Conservation (phyloP, 1,139 yeast species). For the Pichia sp. region DNA sequence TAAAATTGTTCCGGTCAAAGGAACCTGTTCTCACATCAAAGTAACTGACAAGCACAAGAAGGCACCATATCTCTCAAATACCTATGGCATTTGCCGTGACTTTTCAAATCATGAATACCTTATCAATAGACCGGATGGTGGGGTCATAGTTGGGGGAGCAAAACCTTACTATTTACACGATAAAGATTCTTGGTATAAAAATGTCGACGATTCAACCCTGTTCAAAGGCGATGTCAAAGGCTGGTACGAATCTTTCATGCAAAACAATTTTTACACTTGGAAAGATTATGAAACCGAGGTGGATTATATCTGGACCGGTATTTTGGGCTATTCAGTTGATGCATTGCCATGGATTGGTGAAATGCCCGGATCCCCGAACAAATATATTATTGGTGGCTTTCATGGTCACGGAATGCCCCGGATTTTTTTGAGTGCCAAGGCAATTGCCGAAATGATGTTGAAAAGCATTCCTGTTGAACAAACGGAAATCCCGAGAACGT, state of each 20-base stretch:
- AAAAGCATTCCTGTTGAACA: constrained; percentile 7
- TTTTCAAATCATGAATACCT: constrained; percentile 21
- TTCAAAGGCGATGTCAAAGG: constrained; percentile 14
- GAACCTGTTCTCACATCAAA: constrained; percentile 20
- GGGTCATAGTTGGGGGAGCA: constrained; percentile 24
- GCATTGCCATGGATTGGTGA: constrained; percentile 25
- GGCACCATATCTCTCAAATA: constrained; percentile 20
- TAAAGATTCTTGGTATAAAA: constrained; percentile 16
- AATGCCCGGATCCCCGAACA: constrained; percentile 14
- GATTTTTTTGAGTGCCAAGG: constrained; percentile 19
- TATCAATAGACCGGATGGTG: constrained; percentile 25
- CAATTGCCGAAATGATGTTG: constrained; percentile 16
- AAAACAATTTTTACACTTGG: constrained; percentile 6
- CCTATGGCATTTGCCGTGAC: constrained; percentile 20
- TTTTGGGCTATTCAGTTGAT: constrained; percentile 24
- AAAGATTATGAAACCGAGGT: constrained; percentile 14
- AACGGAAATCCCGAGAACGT: constrained; percentile 16
- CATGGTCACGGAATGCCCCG: constrained; percentile 27
- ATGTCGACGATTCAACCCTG: constrained; percentile 22
- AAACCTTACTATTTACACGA: constrained; percentile 14
- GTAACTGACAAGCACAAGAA: constrained; percentile 1
- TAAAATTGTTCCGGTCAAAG: constrained; percentile 21
- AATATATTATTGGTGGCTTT: constrained; percentile 23
- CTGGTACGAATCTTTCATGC: constrained; percentile 20
- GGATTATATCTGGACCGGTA: constrained; percentile 21